Conservation (phyloP, 768 basidiomycete genomes). For the Phanerochaete sordida region DNA sequence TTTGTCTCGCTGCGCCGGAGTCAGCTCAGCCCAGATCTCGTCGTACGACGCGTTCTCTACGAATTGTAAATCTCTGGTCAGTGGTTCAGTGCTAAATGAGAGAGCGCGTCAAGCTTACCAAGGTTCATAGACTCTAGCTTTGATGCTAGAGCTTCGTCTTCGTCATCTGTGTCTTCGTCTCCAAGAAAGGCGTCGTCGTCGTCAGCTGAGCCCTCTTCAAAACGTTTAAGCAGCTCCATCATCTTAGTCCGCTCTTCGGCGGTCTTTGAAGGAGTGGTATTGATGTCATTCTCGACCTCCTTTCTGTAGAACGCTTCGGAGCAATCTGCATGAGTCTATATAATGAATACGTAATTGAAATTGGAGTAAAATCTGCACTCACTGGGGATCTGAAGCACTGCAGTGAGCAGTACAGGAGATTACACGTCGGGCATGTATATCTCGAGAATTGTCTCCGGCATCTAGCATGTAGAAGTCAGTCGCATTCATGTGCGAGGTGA, state of each 20-base stretch:
- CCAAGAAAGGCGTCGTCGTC: constrained; percentile 31
- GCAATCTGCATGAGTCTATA: constrained; percentile 64
- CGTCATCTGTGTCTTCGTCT: constrained; percentile 34
- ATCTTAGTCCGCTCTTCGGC: constrained; percentile 59
- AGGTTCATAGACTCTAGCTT: constrained; percentile 59
- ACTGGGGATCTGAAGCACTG: constrained; percentile 76
- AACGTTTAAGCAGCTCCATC: constrained; percentile 65
- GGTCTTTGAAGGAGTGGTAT: constrained; percentile 48
- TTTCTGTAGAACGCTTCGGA: constrained; percentile 81
- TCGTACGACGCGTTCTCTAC: constrained; percentile 55
- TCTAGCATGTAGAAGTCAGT: constrained; percentile 33
- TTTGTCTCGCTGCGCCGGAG: constrained; percentile 51
- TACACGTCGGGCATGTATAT: constrained; percentile 82
- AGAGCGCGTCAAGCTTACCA: constrained; percentile 40
- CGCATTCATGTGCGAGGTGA: background rate
- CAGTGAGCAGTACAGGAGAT: constrained; percentile 76
- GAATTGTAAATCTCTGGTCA: too few species aligned
- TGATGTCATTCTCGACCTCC: constrained; percentile 65
- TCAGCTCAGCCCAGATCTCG: constrained; percentile 59
- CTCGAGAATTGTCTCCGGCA: constrained; percentile 73
- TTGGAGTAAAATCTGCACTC: background rate
- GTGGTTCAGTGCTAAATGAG: background rate
- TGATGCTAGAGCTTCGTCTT: constrained; percentile 40
- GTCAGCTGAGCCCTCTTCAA: constrained; percentile 58
- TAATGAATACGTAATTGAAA: background rate